phyloP scores from a whole-genome alignment of 2,329 filamentous ascomycete genomes.

The Fusarium albosuccineum region DNA sequence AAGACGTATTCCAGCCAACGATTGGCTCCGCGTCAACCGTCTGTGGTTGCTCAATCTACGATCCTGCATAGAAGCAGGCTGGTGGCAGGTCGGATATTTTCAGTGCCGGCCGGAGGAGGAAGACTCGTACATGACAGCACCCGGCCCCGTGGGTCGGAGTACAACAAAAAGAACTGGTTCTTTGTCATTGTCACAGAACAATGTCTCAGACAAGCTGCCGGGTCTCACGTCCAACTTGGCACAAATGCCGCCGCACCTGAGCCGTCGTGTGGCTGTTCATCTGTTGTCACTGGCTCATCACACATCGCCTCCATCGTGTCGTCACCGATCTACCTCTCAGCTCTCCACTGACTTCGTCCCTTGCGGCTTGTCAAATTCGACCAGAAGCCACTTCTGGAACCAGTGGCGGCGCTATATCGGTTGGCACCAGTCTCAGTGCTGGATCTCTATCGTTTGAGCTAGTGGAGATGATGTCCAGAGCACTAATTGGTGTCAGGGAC shows the following conservation, averaged over 20 bases:
- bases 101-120: constrained; percentile 19
- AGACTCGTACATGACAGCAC: constrained; percentile 28
- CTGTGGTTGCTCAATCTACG: constrained; percentile 28
- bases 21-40: constrained; percentile 1
- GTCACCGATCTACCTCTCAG: constrained; percentile 29
- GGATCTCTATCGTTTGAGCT: constrained; percentile 20
- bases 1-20: constrained; percentile 5
- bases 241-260: constrained; percentile 27
- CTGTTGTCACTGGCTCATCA: constrained; percentile 15
- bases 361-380: constrained; percentile 35
- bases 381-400: constrained; percentile 29
- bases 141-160: constrained; percentile 31
- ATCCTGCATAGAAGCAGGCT: constrained; percentile 32
- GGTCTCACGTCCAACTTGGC: constrained; percentile 21
- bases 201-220: constrained; percentile 39
- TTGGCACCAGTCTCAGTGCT: constrained; percentile 17
- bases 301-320: constrained; percentile 22
- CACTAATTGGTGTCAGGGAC: constrained; percentile 30
- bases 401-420: constrained; percentile 22
- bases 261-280: constrained; percentile 14
- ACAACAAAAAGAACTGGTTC: constrained; percentile 14
- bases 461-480: constrained; percentile 30
- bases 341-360: constrained; percentile 25
- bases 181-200: constrained; percentile 23
- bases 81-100: constrained; percentile 39